Evolutionary conservation across 2,329 filamentous ascomycete genomes (phyloP), one percentile per base, ranked within the genome.

Genomic region (Didymella exigua): DNA sequence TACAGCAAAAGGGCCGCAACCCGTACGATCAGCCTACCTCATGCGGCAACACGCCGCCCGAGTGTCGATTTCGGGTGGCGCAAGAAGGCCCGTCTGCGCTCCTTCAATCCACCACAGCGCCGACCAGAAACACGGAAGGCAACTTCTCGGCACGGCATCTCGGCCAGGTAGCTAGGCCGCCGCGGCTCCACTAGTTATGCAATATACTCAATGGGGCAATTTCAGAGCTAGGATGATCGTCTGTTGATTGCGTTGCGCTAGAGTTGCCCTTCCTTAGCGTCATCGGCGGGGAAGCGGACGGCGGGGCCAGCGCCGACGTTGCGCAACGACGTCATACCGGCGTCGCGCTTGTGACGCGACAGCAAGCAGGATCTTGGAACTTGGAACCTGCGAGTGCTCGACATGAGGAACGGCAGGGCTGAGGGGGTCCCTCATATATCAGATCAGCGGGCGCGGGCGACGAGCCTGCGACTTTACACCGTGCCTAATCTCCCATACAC

Each of bases 1-100:
- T 19, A 38, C 36, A n/a, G 5, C 11, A 38, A 24, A 38, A 38
- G 36, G 36, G 21, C 36, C 36, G 36, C 13, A 38, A 38, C 3
- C 34, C 18, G 23, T 10, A 3, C 13, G 29, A 19, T 24, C 33
- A 33, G 44, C 27, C 31, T 54, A n/a, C 52, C 34, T 16, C 27
- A 40, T 49, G 13, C 0, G 27, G 52, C 30, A 54, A 49, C 24
- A 18, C 2, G 2, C 8, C 14, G 5, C 27, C 37, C 13, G 18
- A 9, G 21, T 34, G 19, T 54, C 30, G 33, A 45, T 37, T 26
- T 44, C 44, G 10, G 52, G 52, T 54, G 52, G 52, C 52, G 52
- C 33, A 31, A 54, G 34, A 54, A 54, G 52, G 52, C 40, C 52
- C 52, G 51, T 54, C 45, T 54, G n/a, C 38, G 27, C 46, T 36